These are phyloP conservation scores for Rhexocercosporidium sp. DNA, from an alignment of 2,329 filamentous ascomycete species.

Conservation along the genomic window DNA sequence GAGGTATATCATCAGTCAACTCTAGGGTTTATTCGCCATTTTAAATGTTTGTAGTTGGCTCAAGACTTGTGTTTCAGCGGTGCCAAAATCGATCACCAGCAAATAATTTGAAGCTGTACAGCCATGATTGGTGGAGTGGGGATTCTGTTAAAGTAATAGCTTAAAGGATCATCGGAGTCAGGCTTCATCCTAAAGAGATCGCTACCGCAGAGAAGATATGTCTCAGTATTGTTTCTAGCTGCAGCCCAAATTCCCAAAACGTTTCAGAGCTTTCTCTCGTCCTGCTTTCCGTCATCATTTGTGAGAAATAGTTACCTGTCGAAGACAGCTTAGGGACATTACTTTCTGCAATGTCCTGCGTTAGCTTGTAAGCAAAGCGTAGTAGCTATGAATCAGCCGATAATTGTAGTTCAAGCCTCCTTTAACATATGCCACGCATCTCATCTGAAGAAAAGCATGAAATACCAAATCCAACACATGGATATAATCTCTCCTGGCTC, in stretches of 20 bases:
- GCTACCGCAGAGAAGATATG: neutral
- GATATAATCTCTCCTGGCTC: constrained; percentile 6
- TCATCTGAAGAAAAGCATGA: neutral
- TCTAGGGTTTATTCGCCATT: neutral
- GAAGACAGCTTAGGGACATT: neutral
- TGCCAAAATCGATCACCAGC: neutral
- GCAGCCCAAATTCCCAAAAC: neutral
- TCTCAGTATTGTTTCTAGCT: neutral
- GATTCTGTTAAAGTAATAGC: neutral
- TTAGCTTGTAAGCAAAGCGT: neutral
- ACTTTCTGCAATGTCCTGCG: neutral
- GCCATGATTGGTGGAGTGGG: neutral
- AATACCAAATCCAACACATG: neutral
- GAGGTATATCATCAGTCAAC: neutral
- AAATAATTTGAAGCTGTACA: neutral
- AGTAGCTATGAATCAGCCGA: neutral
- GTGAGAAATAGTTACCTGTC: neutral
- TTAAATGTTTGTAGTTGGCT: neutral
- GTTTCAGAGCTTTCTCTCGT: neutral
- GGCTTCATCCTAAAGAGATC: neutral
- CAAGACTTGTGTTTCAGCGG: neutral
- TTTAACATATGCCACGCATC: neutral
- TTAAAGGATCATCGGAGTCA: neutral
- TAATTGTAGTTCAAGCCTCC: neutral
- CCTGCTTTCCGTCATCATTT: neutral